A percentile compares a stretch with the other conserved stretches of the same genome.
phyloP scores from a whole-genome alignment of 306 rosid genomes.

The Prunus salicina region DNA sequence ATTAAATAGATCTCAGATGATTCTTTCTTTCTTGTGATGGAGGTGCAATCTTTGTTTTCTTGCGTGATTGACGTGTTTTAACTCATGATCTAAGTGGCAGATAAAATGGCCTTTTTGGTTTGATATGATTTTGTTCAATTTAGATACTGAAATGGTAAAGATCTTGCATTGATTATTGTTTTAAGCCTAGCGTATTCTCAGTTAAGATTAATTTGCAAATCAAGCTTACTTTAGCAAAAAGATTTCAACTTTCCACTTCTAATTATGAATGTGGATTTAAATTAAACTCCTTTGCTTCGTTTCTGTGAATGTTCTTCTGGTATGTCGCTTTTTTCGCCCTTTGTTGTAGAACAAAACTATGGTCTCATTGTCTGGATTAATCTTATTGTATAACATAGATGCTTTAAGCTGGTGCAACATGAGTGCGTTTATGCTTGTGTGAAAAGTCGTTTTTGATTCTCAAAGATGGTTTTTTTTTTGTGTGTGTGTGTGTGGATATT shows the following conservation, averaged over 20 bases:
- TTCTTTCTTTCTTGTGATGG: neutral
- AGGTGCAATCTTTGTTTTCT: neutral
- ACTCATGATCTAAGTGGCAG: neutral
- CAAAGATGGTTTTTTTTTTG: neutral
- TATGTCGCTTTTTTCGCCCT: neutral
- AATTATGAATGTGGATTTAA: conserved; percentile 10
- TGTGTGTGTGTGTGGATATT: neutral
- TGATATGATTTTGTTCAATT: neutral
- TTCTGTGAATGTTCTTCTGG: conserved; percentile 14
- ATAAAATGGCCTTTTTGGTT: neutral
- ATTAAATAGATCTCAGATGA: neutral
- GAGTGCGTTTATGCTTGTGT: neutral
- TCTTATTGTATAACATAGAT: neutral
- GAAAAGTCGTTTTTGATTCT: neutral
- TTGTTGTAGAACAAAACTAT: neutral
- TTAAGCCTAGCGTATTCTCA: neutral
- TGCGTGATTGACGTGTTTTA: neutral
- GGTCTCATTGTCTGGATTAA: neutral
- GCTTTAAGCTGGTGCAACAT: conserved; percentile 10
- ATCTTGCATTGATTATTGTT: neutral
- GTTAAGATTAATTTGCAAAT: neutral
- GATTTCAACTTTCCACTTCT: conserved; percentile 2
- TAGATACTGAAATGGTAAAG: neutral
- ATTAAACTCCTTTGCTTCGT: conserved; percentile 13
- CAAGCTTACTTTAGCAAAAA: neutral